Evolutionary conservation across 306 rosid species (phyloP).

Genomic region (Vachellia collinsii): DNA sequence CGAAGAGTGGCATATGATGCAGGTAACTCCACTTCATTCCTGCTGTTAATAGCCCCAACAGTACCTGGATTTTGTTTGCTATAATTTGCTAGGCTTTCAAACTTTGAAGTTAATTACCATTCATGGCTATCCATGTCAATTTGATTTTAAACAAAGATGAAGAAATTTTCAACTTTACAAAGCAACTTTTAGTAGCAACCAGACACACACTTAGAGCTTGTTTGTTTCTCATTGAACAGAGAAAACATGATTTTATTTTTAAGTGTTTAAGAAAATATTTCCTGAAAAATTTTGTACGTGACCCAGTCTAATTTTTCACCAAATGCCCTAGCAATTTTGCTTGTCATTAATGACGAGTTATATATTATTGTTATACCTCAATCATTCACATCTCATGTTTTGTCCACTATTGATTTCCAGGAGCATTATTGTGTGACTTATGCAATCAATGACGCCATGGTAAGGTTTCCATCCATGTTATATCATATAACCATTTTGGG

Average conservation of each 20-base stretch:
- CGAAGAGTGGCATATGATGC: conserved; percentile 99
- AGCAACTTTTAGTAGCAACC: not conserved
- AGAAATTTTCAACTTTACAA: not conserved
- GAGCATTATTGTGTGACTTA: conserved; percentile 97
- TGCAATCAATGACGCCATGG: conserved; percentile 90
- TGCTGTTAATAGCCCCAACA: conserved; percentile 30
- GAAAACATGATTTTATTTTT: not conserved
- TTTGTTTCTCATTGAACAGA: not conserved
- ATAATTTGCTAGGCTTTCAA: conserved; percentile 23
- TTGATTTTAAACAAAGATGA: not conserved
- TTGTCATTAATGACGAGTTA: conserved; percentile 13
- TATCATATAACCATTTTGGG: conserved; percentile 23
- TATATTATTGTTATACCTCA: conserved; percentile 24
- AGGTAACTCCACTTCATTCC: conserved; percentile 57
- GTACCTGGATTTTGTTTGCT: conserved; percentile 20
- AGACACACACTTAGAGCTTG: not conserved
- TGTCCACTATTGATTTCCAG: conserved; percentile 62
- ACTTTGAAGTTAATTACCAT: not conserved
- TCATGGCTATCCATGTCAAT: not conserved
- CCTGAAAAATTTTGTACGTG: conserved; percentile 16
- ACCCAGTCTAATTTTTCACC: not conserved
- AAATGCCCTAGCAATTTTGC: conserved; percentile 24
- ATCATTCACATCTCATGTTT: conserved; percentile 28
- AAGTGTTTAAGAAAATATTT: not conserved
- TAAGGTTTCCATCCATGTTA: conserved; percentile 42